Percentiles rank a stretch among this genome's conserved stretches.
Evolutionary conservation across 2,329 filamentous ascomycete genomes (phyloP).

Genomic region (Diaporthe citrichinensis): DNA sequence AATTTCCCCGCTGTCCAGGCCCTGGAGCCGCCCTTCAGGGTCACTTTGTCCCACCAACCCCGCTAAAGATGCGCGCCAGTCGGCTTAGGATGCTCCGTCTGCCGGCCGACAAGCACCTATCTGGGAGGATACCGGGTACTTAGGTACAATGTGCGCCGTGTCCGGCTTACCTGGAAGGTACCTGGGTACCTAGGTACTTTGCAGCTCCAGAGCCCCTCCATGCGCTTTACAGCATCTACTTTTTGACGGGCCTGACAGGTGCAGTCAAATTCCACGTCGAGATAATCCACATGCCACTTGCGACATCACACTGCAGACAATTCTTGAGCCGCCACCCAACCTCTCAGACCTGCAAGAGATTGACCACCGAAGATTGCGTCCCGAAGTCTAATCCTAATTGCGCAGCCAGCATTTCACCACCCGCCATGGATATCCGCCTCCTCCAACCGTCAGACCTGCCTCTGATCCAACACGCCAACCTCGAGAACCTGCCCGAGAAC

Average conservation of each 20-base stretch:
- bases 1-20: constrained; percentile 35
- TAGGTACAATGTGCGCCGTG: neutral
- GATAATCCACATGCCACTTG: constrained; percentile 24
- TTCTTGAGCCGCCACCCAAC: neutral
- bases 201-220: constrained; percentile 28
- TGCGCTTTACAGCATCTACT: neutral
- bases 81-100: constrained; percentile 39
- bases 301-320: constrained; percentile 5
- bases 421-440: constrained; percentile 89
- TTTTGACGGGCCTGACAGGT: constrained; percentile 14
- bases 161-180: neutral
- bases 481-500: constrained; percentile 99
- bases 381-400: neutral
- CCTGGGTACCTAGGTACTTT: constrained; percentile 26
- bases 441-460: constrained; percentile 87
- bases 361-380: neutral
- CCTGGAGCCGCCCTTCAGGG: constrained; percentile 18
- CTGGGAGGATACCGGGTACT: neutral
- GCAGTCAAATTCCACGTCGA: constrained; percentile 20
- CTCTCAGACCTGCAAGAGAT: neutral
- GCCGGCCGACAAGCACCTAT: constrained; percentile 1
- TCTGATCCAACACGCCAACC: constrained; percentile 97
- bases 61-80: constrained; percentile 41
- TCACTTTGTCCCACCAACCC: constrained; percentile 18
- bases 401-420: neutral